A percentile compares a stretch with the other conserved stretches of the same genome.
Evolutionary conservation across 192 early-diverging fungal genomes (phyloP).

Genomic region (Mortierella antarctica): DNA sequence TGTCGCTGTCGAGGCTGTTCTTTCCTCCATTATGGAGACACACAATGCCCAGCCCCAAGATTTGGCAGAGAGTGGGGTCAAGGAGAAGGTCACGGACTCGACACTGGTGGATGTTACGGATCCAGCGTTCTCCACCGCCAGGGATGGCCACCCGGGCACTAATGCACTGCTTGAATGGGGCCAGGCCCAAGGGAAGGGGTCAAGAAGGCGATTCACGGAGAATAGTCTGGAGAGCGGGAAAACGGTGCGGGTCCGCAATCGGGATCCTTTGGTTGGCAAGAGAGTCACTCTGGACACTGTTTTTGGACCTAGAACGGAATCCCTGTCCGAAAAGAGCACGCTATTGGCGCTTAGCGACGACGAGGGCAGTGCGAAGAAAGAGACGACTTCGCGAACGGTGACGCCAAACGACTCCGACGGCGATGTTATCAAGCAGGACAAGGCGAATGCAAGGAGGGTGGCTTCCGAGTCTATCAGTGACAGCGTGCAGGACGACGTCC

Average conservation of each 20-base stretch:
- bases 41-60: conserved; percentile 28
- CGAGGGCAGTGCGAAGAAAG: not conserved
- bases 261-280: conserved; percentile 2
- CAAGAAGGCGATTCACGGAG: conserved; percentile 20
- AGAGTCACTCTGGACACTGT: too few species aligned
- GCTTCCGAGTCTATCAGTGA: conserved; percentile 53
- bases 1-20: conserved; percentile 62
- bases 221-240: conserved; percentile 14
- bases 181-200: conserved; percentile 16
- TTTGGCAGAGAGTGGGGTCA: not conserved
- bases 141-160: conserved; percentile 7
- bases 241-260: conserved; percentile 8
- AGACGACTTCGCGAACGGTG: not conserved
- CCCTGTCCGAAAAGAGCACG: not conserved
- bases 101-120: conserved; percentile 12
- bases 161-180: conserved; percentile 38
- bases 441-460: not conserved
- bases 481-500: conserved; percentile 59
- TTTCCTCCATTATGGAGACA: conserved; percentile 64
- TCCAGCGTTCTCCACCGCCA: conserved; percentile 35
- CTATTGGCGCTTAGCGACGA: conserved; percentile 12
- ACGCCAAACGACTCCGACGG: not conserved
- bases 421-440: not conserved
- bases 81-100: not conserved
- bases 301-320: not conserved